Base-by-base conservation (phyloP, 495 filamentous ascomycete genomes). In the Xylaria longipes region DNA sequence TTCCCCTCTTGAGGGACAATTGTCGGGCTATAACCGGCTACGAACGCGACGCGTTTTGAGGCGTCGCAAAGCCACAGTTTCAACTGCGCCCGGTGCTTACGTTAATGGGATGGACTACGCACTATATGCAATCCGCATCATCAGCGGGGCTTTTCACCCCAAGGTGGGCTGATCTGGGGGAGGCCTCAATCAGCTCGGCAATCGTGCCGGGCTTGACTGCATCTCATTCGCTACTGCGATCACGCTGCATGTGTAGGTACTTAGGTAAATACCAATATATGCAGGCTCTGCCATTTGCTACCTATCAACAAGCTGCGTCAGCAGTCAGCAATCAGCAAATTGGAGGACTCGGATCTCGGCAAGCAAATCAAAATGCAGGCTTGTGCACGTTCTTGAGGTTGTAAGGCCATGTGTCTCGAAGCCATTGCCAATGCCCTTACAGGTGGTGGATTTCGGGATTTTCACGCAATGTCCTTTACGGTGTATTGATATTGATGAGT, bases 31-130 rank as follows among this genome's bases (percentile, higher is more conserved):
- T n/a, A 65, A 0, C 45, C 22, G 22, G 11, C 62, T 20, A 20
- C 1, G 20, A 66, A 66, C n/a, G 64, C 46, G 11, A 54, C n/a
- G 46, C 20, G 8, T 39, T 7, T 31, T 6, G 45, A 6, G n/a
- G 64, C 3, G 15, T 33, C 6, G 46, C 31, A 27, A 56, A 56
- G 29, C 33, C 29, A 29, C 48, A 15, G 3, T 22, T 22, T 25
- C 5, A 29, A 22, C 69, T 70, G 58, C 68, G 69, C 48, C 60
- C 35, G 31, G 25, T 65, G 69, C 50, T 66, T 65, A 71, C 69
- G 62, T 71, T 52, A 65, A 67, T 14, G 39, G 25, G 31, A 8
- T 27, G 14, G 25, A 27, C 17, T 14, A 27, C 5, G 27, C 43
- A 1, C 9, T 50, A 43, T 52, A 37, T 50, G 14, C 41, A 37